Percentiles rank a stretch among this genome's conserved stretches.
Conservation (phyloP, 495 filamentous ascomycete genomes). For the Cetradonia linearis region DNA sequence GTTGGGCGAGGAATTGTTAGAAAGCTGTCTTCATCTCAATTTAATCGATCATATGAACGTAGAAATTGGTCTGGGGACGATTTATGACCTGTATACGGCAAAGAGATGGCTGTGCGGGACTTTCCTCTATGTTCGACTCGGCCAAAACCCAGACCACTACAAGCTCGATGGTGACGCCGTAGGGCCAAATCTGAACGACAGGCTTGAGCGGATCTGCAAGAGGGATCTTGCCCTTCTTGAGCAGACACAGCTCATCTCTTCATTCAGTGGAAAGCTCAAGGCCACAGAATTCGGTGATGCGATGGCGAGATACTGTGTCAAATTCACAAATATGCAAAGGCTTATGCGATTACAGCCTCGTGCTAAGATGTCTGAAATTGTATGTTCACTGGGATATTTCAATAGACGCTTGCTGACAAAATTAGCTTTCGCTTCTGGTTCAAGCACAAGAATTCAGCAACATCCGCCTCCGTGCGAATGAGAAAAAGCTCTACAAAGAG, state of each 20-base stretch:
- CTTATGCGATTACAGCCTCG: constrained; percentile 53
- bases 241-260: constrained; percentile 46
- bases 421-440: constrained; percentile 52
- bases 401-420: constrained; percentile 28
- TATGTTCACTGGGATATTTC: constrained; percentile 34
- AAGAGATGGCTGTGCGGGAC: constrained; percentile 77
- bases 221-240: constrained; percentile 64
- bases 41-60: constrained; percentile 91
- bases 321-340: constrained; percentile 80
- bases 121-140: constrained; percentile 76
- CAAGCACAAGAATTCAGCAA: constrained; percentile 73
- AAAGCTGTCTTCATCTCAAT: constrained; percentile 80
- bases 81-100: constrained; percentile 59
- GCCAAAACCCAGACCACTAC: constrained; percentile 72
- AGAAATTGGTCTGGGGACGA: constrained; percentile 77
- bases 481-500: constrained; percentile 69
- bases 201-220: constrained; percentile 70
- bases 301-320: constrained; percentile 89
- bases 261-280: constrained; percentile 36
- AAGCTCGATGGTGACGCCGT: constrained; percentile 52
- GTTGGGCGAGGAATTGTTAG: constrained; percentile 69
- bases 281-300: constrained; percentile 74
- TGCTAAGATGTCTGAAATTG: constrained; percentile 58
- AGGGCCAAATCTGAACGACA: constrained; percentile 49
- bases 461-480: constrained; percentile 60